Conservation (phyloP, 2,329 filamentous ascomycete genomes). For the Paraconiothyrium sp. region DNA sequence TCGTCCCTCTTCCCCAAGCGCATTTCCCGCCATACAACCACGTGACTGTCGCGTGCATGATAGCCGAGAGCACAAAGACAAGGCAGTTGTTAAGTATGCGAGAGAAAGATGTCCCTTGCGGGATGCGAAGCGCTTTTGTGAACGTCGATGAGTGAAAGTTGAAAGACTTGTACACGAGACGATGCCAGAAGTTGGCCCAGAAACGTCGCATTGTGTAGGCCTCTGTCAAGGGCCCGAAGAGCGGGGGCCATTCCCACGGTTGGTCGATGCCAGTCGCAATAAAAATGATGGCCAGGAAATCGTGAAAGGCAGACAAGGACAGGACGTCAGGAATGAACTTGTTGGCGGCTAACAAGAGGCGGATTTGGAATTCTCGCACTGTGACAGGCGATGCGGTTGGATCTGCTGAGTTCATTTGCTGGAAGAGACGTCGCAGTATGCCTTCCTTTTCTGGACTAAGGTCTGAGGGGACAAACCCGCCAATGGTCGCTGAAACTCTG, state of each 20-base stretch:
- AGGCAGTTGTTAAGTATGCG: constrained; percentile 13
- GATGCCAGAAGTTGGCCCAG: constrained; percentile 18
- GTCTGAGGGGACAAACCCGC: not conserved
- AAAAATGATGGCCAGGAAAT: constrained; percentile 15
- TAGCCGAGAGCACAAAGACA: constrained; percentile 13
- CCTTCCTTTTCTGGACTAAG: constrained; percentile 3
- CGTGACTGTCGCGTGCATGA: constrained; percentile 15
- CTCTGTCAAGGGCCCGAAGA: constrained; percentile 8
- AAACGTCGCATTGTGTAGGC: constrained; percentile 14
- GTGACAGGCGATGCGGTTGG: constrained; percentile 1
- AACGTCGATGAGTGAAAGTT: constrained; percentile 12
- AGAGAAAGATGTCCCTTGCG: constrained; percentile 4
- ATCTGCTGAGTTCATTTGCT: not conserved
- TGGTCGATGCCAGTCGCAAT: constrained; percentile 9
- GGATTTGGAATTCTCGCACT: constrained; percentile 8
- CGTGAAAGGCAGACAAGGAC: constrained; percentile 8
- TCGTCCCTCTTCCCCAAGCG: constrained; percentile 13
- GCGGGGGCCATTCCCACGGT: constrained; percentile 17
- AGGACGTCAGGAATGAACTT: constrained; percentile 14
- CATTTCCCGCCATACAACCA: constrained; percentile 1
- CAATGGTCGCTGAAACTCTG: not conserved
- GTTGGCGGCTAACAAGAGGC: constrained; percentile 9
- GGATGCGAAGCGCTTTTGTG: constrained; percentile 6
- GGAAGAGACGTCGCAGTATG: constrained; percentile 4
- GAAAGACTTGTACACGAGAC: constrained; percentile 17